phyloP scores from a whole-genome alignment of 805 yeast genomes.

The Nematodospora valgi region DNA sequence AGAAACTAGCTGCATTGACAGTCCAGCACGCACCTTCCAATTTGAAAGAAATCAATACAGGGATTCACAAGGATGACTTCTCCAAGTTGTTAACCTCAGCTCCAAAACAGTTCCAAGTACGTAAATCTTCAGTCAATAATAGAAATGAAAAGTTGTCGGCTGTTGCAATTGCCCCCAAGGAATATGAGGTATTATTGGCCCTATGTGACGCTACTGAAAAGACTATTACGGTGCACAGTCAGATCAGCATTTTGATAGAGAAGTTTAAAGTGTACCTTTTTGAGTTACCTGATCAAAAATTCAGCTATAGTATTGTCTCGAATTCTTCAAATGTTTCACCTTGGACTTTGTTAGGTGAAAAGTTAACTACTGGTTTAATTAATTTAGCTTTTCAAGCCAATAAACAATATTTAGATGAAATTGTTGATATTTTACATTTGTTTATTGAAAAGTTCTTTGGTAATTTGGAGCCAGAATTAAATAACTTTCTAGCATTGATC shows the following conservation, averaged over 20 bases:
- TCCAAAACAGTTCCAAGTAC: slow-evolving; percentile 2
- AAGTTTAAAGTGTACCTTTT: slow-evolving; percentile 46
- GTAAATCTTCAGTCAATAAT: neutral
- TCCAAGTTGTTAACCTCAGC: slow-evolving; percentile 16
- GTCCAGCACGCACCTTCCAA: slow-evolving; percentile 15
- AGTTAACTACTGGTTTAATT: slow-evolving; percentile 30
- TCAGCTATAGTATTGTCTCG: slow-evolving; percentile 34
- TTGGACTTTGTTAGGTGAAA: slow-evolving; percentile 32
- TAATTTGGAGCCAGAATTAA: slow-evolving; percentile 17
- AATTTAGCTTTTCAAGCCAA: slow-evolving; percentile 26
- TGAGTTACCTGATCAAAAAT: slow-evolving; percentile 43
- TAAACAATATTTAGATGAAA: slow-evolving; percentile 17
- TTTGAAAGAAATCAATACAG: slow-evolving; percentile 8
- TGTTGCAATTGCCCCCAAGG: slow-evolving; percentile 48
- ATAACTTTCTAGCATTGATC: slow-evolving; percentile 32
- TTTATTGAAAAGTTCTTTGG: slow-evolving; percentile 26
- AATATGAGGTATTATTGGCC: slow-evolving; percentile 56
- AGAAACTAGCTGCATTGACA: slow-evolving; percentile 33
- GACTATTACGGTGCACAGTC: slow-evolving; percentile 25
- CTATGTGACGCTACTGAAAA: slow-evolving; percentile 41
- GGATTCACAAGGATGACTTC: slow-evolving; percentile 17
- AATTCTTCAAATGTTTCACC: slow-evolving; percentile 26
- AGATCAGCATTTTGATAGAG: slow-evolving; percentile 41
- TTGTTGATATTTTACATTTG: slow-evolving; percentile 23
- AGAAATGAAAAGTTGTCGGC: slow-evolving; percentile 15